Evolutionary conservation across 2,329 filamentous ascomycete genomes (phyloP), one percentile per base, ranked within the genome.

Genomic region (Tolypocladium guangdongense): DNA sequence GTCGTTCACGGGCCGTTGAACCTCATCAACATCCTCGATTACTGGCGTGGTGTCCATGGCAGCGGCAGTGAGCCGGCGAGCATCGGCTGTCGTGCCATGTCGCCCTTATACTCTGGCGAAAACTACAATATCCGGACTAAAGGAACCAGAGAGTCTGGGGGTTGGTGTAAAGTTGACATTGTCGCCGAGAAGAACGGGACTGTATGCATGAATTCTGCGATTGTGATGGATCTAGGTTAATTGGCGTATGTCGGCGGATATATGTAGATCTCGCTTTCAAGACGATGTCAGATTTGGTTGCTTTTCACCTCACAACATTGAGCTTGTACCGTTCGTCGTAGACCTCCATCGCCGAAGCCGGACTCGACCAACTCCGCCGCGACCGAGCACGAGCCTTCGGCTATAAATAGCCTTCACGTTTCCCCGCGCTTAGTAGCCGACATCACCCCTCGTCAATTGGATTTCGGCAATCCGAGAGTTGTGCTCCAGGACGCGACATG

Each of bases 1-100:
- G 80, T 95, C 12, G 88, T 95, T 33, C 90, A 95, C 60, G 90
- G 89, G 0, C 89, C 90, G 1, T 70, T 95, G 56, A 87, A 86
- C 36, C 74, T 92, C 27, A 85, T 88, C 12, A 77, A 86, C 39
- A 80, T 95, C 63, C 70, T 92, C 18, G 81, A 87, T 52, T 75
- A 91, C 52, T 82, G 82, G 70, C 68, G 74, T n/a, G 78, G 87
- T 58, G 60, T 81, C 0, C 64, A 71, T 24, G 65, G 64, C 4
- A 51, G 57, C 0, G 68, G 70, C 0, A 35, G 54, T 14, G 46
- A 51, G 0, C 67, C 64, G 1, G 49, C 65, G 58, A 58, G 72
- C 62, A 57, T 91, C 36, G 75, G 77, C 16, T 93, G 92, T 63
- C 75, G 80, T 41, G 89, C 89, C 53, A 64, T 88, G 51, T 75